Conservation (phyloP, 441 rosid species). For the Codiaeum variegatum region DNA sequence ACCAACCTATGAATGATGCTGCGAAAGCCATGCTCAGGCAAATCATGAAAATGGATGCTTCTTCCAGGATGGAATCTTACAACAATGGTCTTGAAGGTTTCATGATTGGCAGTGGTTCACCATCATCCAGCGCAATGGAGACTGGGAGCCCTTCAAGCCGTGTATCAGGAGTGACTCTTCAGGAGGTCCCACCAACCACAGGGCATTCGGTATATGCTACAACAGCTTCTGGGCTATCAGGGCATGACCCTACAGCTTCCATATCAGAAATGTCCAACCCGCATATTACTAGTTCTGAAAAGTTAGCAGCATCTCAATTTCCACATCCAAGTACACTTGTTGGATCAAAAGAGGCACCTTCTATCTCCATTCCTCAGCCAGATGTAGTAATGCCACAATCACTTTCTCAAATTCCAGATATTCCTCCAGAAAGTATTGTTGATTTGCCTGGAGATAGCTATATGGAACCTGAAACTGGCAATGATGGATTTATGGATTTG, state of each 20-base stretch:
- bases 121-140: slow-evolving; percentile 41
- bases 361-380: slow-evolving; percentile 37
- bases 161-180: slow-evolving; percentile 63
- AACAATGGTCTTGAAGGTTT: slow-evolving; percentile 42
- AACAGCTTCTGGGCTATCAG: slow-evolving; percentile 32
- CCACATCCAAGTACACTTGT: slow-evolving; percentile 26
- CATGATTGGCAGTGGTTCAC: slow-evolving; percentile 37
- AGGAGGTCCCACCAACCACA: slow-evolving; percentile 65
- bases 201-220: slow-evolving; percentile 30
- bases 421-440: slow-evolving; percentile 39
- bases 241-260: slow-evolving; percentile 31
- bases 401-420: slow-evolving; percentile 43
- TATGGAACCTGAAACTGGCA: slow-evolving; percentile 33
- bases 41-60: slow-evolving; percentile 50
- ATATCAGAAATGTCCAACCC: slow-evolving; percentile 43
- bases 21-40: slow-evolving; percentile 63
- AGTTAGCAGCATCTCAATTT: slow-evolving; percentile 37
- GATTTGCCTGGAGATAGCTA: slow-evolving; percentile 41
- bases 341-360: slow-evolving; percentile 35
- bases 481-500: slow-evolving; percentile 45
- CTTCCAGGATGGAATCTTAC: slow-evolving; percentile 48
- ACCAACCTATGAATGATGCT: slow-evolving; percentile 74
- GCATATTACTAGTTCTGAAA: slow-evolving; percentile 34
- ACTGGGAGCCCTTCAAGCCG: slow-evolving; percentile 37
- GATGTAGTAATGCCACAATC: slow-evolving; percentile 45